Evolutionary conservation across 768 basidiomycete genomes (phyloP), one percentile per base, ranked within the genome.

Genomic region (Rhodosporidiobolus sp.): DNA sequence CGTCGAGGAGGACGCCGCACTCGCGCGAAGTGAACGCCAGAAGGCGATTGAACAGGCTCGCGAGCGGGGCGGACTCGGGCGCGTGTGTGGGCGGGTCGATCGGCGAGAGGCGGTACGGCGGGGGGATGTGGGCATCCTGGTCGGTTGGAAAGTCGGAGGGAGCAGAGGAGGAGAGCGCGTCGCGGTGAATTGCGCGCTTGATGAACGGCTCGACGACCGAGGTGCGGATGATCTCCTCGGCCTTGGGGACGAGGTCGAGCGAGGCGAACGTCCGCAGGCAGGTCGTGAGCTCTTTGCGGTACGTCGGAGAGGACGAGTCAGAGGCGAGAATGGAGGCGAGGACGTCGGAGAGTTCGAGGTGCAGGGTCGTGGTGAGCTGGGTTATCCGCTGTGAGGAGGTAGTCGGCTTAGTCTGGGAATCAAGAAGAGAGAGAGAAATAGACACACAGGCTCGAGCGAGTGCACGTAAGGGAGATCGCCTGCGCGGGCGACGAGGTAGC

Each of bases 401-500:
- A 0, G 30, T 26, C 6, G 50, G 49, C 35, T 19, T 32, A 26
- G 61, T 68, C 46, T 65, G 24, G 30, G 54, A 53, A 65, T 3
- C 19, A n/a, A 8, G 24, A 68, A 35, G 73, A 46, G 28, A 67
- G 77, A 48, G 46, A 85, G 84, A 80, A 38, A 34, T 22, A 2
- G 26, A 76, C 85, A 77, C 71, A 97, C 95, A 86, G 90, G 90
- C 84, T 92, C 88, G 10, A 94, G 85, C 75, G 90, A 89, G 66
- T 88, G 86, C 6, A 95, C 87, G 74, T 92, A 94, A 3, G 84
- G 86, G 73, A 92, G 93, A 3, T 86, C 86, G 77, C 94, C 90
- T 19, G 94, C 92, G 80, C 96, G 95, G 28, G 87, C 86, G 34
- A 87, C 86, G 75, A 96, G 90, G 80, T 99, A 99, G 34, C 93